These are phyloP conservation scores for Phyllostachys edulis DNA, from an alignment of 176 grass and related monocot genomes.

Conservation along the genomic window DNA sequence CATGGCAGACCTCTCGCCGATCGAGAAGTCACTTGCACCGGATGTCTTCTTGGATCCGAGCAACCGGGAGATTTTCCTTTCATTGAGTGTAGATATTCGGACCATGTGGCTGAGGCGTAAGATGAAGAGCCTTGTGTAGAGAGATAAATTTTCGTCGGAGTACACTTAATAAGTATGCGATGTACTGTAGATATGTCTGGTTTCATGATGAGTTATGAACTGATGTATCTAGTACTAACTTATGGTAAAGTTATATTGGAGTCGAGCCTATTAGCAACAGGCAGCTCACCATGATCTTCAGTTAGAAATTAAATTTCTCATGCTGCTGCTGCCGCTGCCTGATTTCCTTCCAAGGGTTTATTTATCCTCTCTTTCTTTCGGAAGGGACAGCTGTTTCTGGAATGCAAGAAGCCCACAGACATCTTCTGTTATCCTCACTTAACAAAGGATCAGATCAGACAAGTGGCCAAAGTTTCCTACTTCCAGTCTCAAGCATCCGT, in stretches of 20 bases:
- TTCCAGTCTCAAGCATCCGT: not conserved
- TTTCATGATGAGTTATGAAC: slow-evolving; percentile 27
- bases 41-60: slow-evolving; percentile 53
- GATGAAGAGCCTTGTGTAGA: slow-evolving; percentile 56
- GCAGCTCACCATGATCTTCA: slow-evolving; percentile 11
- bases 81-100: slow-evolving; percentile 55
- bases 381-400: not conserved
- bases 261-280: not conserved
- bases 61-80: slow-evolving; percentile 66
- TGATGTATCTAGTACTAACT: slow-evolving; percentile 41
- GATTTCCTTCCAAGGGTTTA: not conserved
- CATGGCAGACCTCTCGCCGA: slow-evolving; percentile 47
- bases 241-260: slow-evolving; percentile 28
- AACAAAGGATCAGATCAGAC: not conserved
- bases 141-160: slow-evolving; percentile 14
- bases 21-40: slow-evolving; percentile 55
- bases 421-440: not conserved
- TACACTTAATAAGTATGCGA: slow-evolving; percentile 31
- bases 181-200: slow-evolving; percentile 53
- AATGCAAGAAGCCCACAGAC: not conserved
- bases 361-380: not conserved
- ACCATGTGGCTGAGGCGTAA: slow-evolving; percentile 65
- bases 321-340: not conserved
- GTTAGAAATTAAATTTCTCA: not conserved
- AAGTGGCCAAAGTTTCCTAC: not conserved